These are phyloP conservation scores for Stromatinia cepivora DNA, from an alignment of 2,329 filamentous ascomycete genomes.

Conservation along the genomic window DNA sequence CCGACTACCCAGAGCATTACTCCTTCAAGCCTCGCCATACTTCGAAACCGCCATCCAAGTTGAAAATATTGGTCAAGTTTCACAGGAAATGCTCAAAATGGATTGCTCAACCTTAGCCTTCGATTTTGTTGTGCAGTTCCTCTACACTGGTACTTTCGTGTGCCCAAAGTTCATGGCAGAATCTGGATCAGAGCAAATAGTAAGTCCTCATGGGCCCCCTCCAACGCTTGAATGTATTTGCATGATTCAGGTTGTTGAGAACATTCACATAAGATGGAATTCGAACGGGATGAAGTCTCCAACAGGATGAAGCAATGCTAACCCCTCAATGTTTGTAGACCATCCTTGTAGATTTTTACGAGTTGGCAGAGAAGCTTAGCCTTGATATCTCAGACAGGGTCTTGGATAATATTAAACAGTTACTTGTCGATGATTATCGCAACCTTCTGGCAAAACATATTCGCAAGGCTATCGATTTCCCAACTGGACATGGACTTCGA, in stretches of 20 bases:
- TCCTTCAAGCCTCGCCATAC: constrained; percentile 24
- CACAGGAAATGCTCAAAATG: constrained; percentile 13
- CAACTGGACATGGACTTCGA: neutral
- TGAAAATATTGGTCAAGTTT: constrained; percentile 6
- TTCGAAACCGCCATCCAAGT: constrained; percentile 24
- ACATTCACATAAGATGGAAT: neutral
- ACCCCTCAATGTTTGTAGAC: neutral
- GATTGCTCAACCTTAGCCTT: constrained; percentile 22
- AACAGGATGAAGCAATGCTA: neutral
- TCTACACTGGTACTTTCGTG: constrained; percentile 21
- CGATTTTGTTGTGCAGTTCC: constrained; percentile 24
- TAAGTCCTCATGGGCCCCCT: neutral
- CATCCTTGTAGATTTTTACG: neutral
- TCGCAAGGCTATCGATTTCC: neutral
- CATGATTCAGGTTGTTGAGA: neutral
- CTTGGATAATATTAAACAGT: neutral
- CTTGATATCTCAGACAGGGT: neutral
- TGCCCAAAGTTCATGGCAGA: neutral
- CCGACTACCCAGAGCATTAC: constrained; percentile 21
- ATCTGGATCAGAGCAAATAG: constrained; percentile 13
- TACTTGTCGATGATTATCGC: neutral
- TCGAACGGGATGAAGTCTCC: neutral
- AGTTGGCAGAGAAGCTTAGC: neutral
- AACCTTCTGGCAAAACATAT: neutral
- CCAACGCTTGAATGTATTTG: constrained; percentile 33